These are phyloP conservation scores for Ophiostoma ulmi DNA, from an alignment of 2,329 filamentous ascomycete species.

Conservation along the genomic window DNA sequence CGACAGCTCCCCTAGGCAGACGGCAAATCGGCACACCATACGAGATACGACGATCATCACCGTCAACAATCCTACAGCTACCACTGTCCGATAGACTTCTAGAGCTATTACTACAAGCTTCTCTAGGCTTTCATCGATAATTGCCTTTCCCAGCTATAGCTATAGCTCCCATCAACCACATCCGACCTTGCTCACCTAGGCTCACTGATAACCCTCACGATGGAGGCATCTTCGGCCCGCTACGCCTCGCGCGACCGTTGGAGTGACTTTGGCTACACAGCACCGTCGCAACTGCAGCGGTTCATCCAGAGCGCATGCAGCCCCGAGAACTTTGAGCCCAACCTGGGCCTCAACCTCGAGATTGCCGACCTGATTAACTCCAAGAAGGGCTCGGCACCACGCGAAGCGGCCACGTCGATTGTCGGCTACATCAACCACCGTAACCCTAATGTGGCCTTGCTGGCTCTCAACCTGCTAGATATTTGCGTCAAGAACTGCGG, in stretches of 20 bases:
- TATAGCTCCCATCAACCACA: background rate
- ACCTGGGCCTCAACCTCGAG: slow-evolving; percentile 92
- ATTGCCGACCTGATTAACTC: slow-evolving; percentile 94
- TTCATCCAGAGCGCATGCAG: slow-evolving; percentile 96
- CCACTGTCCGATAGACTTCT: background rate
- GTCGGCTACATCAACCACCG: slow-evolving; percentile 94
- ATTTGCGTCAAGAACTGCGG: slow-evolving; percentile 99
- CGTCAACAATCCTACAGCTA: background rate
- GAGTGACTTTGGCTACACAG: slow-evolving; percentile 70
- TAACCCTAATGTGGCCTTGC: slow-evolving; percentile 88
- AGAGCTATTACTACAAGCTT: background rate
- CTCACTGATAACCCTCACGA: slow-evolving; percentile 32
- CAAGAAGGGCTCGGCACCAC: slow-evolving; percentile 92
- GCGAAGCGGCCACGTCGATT: slow-evolving; percentile 89
- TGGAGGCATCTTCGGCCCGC: slow-evolving; percentile 94
- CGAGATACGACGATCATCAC: background rate
- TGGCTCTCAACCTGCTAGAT: slow-evolving; percentile 87
- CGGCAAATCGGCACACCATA: slow-evolving; percentile 13
- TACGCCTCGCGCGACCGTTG: slow-evolving; percentile 87
- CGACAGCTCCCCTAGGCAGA: slow-evolving; percentile 15
- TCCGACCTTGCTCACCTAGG: background rate
- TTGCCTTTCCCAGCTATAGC: background rate
- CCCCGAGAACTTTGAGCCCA: slow-evolving; percentile 95
- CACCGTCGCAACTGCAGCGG: slow-evolving; percentile 82
- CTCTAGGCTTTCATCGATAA: background rate